Conservation (phyloP, 23 red algal genomes). For the Gracilariopsis chorda region DNA sequence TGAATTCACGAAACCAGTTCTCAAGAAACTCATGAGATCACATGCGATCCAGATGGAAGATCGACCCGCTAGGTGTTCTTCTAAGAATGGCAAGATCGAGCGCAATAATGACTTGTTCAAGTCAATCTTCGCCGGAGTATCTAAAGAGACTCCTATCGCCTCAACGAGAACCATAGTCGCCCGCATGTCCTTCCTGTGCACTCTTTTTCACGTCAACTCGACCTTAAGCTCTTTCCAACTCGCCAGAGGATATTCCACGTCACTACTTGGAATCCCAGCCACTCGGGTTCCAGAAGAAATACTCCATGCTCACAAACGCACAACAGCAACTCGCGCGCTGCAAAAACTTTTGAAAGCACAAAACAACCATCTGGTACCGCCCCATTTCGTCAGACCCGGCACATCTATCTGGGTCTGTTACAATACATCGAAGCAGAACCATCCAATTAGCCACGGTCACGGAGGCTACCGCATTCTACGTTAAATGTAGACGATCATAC, state of each 20-base stretch:
- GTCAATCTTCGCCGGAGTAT: neutral
- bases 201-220: neutral
- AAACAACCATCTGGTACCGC: neutral
- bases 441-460: neutral
- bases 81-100: conserved; percentile 1
- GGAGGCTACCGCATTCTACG: neutral
- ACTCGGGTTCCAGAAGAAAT: neutral
- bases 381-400: neutral
- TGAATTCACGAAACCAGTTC: neutral
- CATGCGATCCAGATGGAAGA: neutral
- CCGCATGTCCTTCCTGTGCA: conserved; percentile 22
- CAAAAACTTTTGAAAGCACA: conserved; percentile 7
- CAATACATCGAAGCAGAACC: conserved; percentile 18
- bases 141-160: neutral
- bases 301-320: neutral
- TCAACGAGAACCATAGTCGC: neutral
- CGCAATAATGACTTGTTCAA: neutral
- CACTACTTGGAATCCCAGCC: conserved; percentile 14
- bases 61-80: neutral
- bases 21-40: neutral
- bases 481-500: neutral
- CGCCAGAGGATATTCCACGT: conserved; percentile 23
- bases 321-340: neutral
- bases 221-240: conserved; percentile 21
- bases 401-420: neutral